A percentile compares a stretch with the other conserved stretches of the same genome.
Evolutionary conservation across 768 basidiomycete genomes (phyloP).

Genomic region (Collybiopsis confluens): DNA sequence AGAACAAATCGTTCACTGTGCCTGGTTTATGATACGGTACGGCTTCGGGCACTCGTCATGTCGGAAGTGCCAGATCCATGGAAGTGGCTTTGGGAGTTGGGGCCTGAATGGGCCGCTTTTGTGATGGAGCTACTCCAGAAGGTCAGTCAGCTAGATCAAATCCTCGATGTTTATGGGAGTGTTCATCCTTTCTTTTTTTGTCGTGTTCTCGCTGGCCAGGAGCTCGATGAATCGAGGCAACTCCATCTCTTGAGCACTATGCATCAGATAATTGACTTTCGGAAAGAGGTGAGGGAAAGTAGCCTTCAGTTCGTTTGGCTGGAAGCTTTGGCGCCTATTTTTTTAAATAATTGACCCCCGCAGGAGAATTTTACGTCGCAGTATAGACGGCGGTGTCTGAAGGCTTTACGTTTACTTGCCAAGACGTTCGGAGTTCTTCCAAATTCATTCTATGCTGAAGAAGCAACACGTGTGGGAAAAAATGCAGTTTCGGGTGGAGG

Average conservation of each 20-base stretch:
- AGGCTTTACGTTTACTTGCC: not conserved
- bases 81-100: conserved; percentile 5
- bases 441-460: conserved; percentile 1
- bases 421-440: conserved; percentile 6
- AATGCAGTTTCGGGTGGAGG: conserved; percentile 6
- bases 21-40: conserved; percentile 1
- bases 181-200: not conserved
- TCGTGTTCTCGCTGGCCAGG: too few species aligned
- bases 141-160: not conserved
- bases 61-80: not conserved
- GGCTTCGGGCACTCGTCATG: conserved; percentile 1
- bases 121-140: conserved; percentile 3
- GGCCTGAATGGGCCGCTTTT: not conserved
- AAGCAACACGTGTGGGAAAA: not conserved
- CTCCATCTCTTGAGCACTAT: not conserved
- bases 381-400: conserved; percentile 1
- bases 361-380: not conserved
- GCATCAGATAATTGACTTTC: conserved; percentile 1
- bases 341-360: not conserved
- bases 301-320: too few species aligned
- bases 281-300: too few species aligned
- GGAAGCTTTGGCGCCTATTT: too few species aligned
- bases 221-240: not conserved
- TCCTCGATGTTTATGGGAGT: not conserved
- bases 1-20: not conserved